Evolutionary conservation across 192 early-diverging fungal genomes (phyloP), one percentile per base, ranked within the genome.

Genomic region (Geosiphon pyriformis): DNA sequence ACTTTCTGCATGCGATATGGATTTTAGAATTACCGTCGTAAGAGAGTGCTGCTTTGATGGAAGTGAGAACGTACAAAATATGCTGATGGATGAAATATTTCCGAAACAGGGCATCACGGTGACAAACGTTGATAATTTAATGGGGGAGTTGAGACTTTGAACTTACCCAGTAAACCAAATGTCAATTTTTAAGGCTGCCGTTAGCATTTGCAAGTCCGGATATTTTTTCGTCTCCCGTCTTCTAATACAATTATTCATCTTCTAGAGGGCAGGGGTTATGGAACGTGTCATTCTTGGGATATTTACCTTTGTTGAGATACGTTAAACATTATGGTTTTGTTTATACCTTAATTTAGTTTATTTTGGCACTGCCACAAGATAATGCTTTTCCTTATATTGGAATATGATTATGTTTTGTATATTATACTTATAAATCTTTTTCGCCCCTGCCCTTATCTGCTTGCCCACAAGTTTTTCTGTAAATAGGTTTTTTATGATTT

Each of bases 1-100:
- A 2, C 53, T 11, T 25, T 56, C 65, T 29, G 65, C 65, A 7
- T 15, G 20, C 31, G 53, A 56, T 11, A 35, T 48, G 31, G 65
- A 66, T 30, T 34, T 66, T 3, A 56, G 20, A 20, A 30, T 66
- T 23, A 56, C 54, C 15, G 65, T 66, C 20, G 65, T 66, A 2
- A n/a, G 53, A 6, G 65, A 66, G 17, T 66, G 65, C 46, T 66
- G 65, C 23, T 66, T 66, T 46, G 65, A 66, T 22, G 53, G 15
- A 30, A 66, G 18, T 20, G 65, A 66, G 12, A 11, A 11, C 8
- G 52, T 66, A 37, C 65, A 66, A 56, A 66, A 66, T n/a, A 18
- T 56, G 2, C 30, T 66, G 2, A 66, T 66, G 65, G 53, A 66
- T 20, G 65, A 66, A 30, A n/a, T 66, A 18, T 66, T 66, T 20